Base-by-base conservation (phyloP, 2,329 filamentous ascomycete species). In the Pestalotiopsis fici region DNA sequence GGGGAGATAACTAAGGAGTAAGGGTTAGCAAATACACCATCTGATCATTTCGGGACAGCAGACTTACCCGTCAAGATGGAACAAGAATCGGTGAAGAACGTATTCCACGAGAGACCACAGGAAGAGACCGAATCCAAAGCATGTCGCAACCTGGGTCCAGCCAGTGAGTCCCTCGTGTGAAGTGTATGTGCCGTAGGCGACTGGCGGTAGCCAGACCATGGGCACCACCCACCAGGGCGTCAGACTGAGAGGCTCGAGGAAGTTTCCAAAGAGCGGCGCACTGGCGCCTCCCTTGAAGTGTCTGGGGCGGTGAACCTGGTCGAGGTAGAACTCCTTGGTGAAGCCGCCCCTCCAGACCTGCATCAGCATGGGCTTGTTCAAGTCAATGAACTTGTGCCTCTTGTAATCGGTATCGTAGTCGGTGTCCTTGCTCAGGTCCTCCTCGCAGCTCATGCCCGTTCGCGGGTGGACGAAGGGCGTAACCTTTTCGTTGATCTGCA, bases 161-260 rank as follows among this genome's bases (percentile, higher is more conserved):
- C 81, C 86, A 9, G 83, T 77, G 64, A 95, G 85, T 13, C 91
- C 91, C 68, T 87, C 78, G 37, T 84, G 83, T 12, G 93, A 90
- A 23, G 92, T 74, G 69, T 86, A 88, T 12, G 90, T 88, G 28
- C 93, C 94, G 76, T 94, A 97, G 11, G 83, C 74, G 55, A 97
- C 87, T 21, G 85, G 87, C n/a, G 96, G 96, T 55, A 96, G 78
- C 96, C 96, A 99, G 1, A 97, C 69, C 0, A 85, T 85, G 2
- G 96, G 96, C 12, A 99, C 86, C 57, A 97, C 79, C 89, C 91
- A 99, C 96, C 96, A 99, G 1, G 96, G 89, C 2, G 96, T 99
- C 85, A 95, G 92, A 79, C 91, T 95, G 68, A 99, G 83, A n/a
- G 96, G 96, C 82, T 99, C 96, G n/a, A 99, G 85, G 79, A 99